phyloP scores from a whole-genome alignment of 768 basidiomycete genomes.

The Coprinopsis strossmayeri region DNA sequence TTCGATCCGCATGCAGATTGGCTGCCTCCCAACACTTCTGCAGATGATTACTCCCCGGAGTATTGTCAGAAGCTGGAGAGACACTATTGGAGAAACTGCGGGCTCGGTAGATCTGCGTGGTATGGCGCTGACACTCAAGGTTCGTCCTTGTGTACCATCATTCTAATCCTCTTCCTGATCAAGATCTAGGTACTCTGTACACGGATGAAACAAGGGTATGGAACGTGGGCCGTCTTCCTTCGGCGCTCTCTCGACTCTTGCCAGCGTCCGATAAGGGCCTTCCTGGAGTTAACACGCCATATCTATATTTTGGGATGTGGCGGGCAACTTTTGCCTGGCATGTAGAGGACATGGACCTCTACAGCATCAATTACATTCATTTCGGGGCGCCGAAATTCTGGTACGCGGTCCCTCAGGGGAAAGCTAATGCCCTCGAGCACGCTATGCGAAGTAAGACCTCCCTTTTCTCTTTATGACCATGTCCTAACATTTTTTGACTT shows the following conservation, averaged over 20 bases:
- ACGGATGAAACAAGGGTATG: constrained; percentile 75
- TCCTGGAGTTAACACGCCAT: constrained; percentile 95
- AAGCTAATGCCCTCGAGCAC: constrained; percentile 77
- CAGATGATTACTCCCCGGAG: constrained; percentile 80
- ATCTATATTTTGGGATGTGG: constrained; percentile 99
- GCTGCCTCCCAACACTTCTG: constrained; percentile 68
- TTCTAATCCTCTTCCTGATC: not conserved
- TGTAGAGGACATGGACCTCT: constrained; percentile 99
- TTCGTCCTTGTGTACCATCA: constrained; percentile 23
- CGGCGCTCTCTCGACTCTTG: constrained; percentile 75
- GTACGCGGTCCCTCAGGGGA: constrained; percentile 91
- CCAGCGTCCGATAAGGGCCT: constrained; percentile 62
- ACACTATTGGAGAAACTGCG: constrained; percentile 88
- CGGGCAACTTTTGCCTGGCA: constrained; percentile 98
- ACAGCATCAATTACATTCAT: constrained; percentile 98
- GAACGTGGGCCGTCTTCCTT: constrained; percentile 93
- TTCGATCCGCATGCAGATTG: constrained; percentile 74
- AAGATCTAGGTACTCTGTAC: constrained; percentile 52
- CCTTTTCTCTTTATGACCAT: not conserved
- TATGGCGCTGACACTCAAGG: constrained; percentile 97
- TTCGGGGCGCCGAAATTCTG: constrained; percentile 97
- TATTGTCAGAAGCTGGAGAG: constrained; percentile 85
- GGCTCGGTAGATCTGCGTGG: constrained; percentile 88
- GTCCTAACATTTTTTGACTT: not conserved
- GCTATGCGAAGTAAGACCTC: constrained; percentile 73